These are phyloP conservation scores for Uronychia binucleata DNA, from an alignment of 73 alveolate species.

Conservation along the genomic window DNA sequence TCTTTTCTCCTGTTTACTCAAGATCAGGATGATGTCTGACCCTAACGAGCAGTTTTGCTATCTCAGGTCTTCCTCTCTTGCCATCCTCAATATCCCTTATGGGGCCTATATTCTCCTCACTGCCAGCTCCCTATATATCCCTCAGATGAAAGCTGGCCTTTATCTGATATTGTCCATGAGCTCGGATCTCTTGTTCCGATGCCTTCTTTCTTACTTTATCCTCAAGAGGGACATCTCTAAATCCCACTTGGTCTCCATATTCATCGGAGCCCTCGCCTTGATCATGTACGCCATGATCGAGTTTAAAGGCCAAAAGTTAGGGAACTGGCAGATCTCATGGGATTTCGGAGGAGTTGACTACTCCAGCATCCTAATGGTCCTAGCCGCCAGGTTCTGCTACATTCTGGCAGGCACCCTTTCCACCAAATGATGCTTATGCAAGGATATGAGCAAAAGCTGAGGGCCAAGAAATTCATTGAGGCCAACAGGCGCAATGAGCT, in stretches of 20 bases:
- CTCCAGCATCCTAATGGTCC: not conserved
- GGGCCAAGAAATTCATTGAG: not conserved
- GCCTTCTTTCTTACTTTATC: constrained; percentile 15
- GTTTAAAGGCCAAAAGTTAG: constrained; percentile 9
- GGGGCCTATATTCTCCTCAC: constrained; percentile 13
- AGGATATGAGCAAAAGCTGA: not conserved
- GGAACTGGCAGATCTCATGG: not conserved
- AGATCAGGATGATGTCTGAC: constrained; percentile 25
- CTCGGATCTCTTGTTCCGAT: constrained; percentile 20
- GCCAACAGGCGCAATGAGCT: not conserved
- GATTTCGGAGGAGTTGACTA: not conserved
- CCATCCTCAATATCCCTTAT: constrained; percentile 5
- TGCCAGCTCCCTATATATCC: constrained; percentile 28
- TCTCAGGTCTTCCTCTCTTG: not conserved
- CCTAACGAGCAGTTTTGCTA: constrained; percentile 28
- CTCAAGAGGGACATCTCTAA: constrained; percentile 16
- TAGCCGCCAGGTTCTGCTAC: not conserved
- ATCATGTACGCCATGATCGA: constrained; percentile 23
- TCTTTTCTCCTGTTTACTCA: not conserved
- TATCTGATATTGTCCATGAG: constrained; percentile 20
- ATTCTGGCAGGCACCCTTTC: not conserved
- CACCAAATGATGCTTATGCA: not conserved
- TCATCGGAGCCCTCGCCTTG: constrained; percentile 15
- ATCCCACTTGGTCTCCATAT: constrained; percentile 20
- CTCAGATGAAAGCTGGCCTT: constrained; percentile 23